Evolutionary conservation across 129 eudicot species (phyloP).

Genomic region (Kitagawia praeruptora): DNA sequence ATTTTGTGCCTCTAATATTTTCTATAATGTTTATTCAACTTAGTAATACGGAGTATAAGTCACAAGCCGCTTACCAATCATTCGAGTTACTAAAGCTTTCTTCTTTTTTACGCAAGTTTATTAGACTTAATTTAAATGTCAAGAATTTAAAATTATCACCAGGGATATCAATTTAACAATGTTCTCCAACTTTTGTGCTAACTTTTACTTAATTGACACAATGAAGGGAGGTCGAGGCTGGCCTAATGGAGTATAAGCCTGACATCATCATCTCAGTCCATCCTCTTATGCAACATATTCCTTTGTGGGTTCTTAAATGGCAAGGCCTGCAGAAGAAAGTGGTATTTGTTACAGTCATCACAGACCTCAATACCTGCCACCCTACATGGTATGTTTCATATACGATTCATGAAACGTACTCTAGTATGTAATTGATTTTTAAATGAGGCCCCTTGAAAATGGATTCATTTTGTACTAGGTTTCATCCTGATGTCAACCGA

Average conservation of each 20-base stretch:
- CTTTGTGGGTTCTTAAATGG: conserved; percentile 95
- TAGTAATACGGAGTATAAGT: not conserved
- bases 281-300: conserved; percentile 98
- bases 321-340: conserved; percentile 95
- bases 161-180: not conserved
- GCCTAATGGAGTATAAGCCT: conserved; percentile 97
- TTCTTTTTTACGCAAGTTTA: not conserved
- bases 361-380: conserved; percentile 93
- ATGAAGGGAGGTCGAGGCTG: conserved; percentile 93
- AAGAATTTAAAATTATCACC: not conserved
- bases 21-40: not conserved
- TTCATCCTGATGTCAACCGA: conserved; percentile 83
- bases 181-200: conserved; percentile 15
- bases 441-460: not conserved
- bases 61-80: not conserved
- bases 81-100: not conserved
- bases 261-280: conserved; percentile 94
- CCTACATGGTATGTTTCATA: conserved; percentile 56
- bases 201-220: conserved; percentile 8
- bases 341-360: conserved; percentile 85
- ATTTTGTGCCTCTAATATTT: too few species aligned
- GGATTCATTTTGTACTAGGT: conserved; percentile 34
- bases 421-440: not conserved
- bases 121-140: not conserved
- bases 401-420: too few species aligned